Evolutionary conservation across 257 asterid species (phyloP), one percentile per base, ranked within the genome.

Genomic region (Verbascum thapsus): DNA sequence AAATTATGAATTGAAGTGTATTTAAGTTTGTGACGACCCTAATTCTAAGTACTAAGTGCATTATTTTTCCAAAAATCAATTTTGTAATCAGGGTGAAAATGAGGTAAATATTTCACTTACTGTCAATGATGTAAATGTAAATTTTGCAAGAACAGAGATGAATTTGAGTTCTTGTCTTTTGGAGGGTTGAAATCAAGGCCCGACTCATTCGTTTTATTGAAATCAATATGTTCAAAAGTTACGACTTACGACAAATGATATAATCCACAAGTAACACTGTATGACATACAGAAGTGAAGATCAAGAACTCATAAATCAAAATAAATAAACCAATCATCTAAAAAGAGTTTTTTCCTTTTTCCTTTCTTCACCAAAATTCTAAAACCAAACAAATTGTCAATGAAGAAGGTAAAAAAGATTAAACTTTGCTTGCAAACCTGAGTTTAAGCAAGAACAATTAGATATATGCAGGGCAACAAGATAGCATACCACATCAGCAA

Each of bases 401-500:
- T n/a, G n/a, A n/a, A 16, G 34, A 65, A 2, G 18, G 43, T 16
- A 5, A 20, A 9, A 35, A 1, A 69, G 26, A 2, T 18, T 15
- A 42, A 41, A 1, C 12, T 37, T 55, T 60, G 64, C 48, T 3
- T 42, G 41, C 52, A n/a, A 41, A 12, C 10, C 11, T 55, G 22
- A 32, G 10, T 13, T n/a, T 9, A 44, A 57, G 43, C 4, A 42
- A 56, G 12, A 71, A 3, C 10, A 64, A 12, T 5, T 10, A 58
- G 5, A 45, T 32, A 34, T 30, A 61, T 52, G 53, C n/a, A 43
- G 13, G 17, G 43, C 47, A 58, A 26, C 3, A 26, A 26, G 5
- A 2, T 26, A 54, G 15, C 80, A 30, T 87, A 90, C 97, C 96
- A 90, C 97, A 67, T 90, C 97, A 19, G 97, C 97, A 62, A 76